Evolutionary conservation across 352 stramenopile species (phyloP), one percentile per base, ranked within the genome.

Genomic region (Pythium dissimile): DNA sequence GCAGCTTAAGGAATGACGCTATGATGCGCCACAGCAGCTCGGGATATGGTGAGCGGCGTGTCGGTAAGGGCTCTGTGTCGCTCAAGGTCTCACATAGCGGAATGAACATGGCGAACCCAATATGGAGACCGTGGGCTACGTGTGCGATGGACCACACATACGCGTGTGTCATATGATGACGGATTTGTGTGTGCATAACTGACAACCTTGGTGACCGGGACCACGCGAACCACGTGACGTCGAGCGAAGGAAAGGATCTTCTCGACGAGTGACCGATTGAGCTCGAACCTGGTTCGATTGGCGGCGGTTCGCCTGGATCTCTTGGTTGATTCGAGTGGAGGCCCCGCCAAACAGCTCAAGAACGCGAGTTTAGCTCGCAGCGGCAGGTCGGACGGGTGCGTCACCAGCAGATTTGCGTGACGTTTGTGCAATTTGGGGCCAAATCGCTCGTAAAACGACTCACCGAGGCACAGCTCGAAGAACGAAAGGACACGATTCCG

Each of bases 391-490:
- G 28, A 30, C 3, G 56, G 23, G 16, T 54, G 47, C 3, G 39
- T 31, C 3, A 59, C 56, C 0, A 59, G 18, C 11, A 54, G 5
- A 2, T 28, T 30, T 1, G 18, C 34, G 31, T 64, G 39, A 1
- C 43, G 28, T 1, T 39, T 32, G 21, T 38, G 43, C 13, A 64
- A 64, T 8, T 13, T n/a, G 5, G 24, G n/a, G 1, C 5, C 47
- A 26, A 42, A 59, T 18, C 38, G 42, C 27, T 41, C 5, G 31
- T 59, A 49, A 12, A 54, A 39, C 5, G 12, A 3, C 8, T 38
- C 21, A 23, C n/a, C 41, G 30, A 65, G 28, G 9, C 48, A 48
- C 13, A 65, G 23, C 42, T 65, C 57, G 27, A 65, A 53, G 21
- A 65, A 65, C 15, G 32, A 37, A 1, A 65, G 48, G 18, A 21